These are phyloP conservation scores for Sporothrix protearum DNA, from an alignment of 2,329 filamentous ascomycete species.

Conservation along the genomic window DNA sequence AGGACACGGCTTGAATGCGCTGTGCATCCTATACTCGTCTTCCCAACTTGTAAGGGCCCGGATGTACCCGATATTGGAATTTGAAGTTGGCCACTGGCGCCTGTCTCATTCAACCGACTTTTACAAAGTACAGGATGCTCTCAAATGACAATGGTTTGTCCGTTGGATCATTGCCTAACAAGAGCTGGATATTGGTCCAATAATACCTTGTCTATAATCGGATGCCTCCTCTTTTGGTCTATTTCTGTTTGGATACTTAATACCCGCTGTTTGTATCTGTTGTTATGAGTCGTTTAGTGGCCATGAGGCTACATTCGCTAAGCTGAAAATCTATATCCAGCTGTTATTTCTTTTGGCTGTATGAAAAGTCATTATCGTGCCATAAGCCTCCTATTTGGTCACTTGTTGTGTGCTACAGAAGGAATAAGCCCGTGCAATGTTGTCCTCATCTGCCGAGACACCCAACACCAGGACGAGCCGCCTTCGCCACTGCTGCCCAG, in stretches of 20 bases:
- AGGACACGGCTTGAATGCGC: not conserved
- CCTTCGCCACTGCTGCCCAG: not conserved
- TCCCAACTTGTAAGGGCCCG: not conserved
- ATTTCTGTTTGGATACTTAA: slow-evolving; percentile 14
- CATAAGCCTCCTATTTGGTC: not conserved
- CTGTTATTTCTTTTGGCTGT: not conserved
- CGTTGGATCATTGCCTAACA: not conserved
- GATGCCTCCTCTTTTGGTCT: not conserved
- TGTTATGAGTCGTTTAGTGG: not conserved
- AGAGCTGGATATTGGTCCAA: too few relatives aligned
- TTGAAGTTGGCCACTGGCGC: too few relatives aligned
- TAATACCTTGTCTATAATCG: not conserved
- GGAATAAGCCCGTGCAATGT: not conserved
- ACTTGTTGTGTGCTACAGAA: too few relatives aligned
- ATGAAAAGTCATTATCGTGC: not conserved
- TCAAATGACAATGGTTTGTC: not conserved
- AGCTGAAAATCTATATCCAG: not conserved
- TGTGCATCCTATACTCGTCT: too few relatives aligned
- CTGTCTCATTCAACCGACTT: too few relatives aligned
- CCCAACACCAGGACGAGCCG: not conserved
- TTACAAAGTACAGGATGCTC: not conserved
- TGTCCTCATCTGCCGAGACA: slow-evolving; percentile 13
- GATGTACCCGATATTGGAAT: not conserved
- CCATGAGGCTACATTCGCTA: not conserved
- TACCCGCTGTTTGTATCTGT: not conserved